Conservation (phyloP, 345 rosid species). For the Euclidium syriacum region DNA sequence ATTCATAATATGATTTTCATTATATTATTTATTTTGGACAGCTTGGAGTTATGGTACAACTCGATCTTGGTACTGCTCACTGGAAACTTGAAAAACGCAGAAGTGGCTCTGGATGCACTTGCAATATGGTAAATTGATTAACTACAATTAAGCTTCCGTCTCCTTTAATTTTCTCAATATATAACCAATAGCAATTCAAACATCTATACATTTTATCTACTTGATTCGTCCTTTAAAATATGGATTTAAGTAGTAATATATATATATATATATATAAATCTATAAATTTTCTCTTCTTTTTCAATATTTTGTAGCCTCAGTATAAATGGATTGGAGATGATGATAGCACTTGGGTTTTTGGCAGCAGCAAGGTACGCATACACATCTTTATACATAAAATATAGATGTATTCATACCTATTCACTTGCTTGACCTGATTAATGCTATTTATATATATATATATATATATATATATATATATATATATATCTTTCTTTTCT, state of each 20-base stretch:
- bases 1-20: background rate
- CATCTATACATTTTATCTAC: background rate
- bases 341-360: constrained; percentile 74
- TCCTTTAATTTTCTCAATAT: background rate
- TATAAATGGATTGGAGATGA: constrained; percentile 76
- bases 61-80: constrained; percentile 62
- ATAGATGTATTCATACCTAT: background rate
- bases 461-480: background rate
- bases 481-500: background rate
- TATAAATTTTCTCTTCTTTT: background rate
- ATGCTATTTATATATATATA: background rate
- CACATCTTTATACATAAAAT: too few relatives aligned
- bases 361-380: constrained; percentile 60
- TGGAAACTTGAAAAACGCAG: constrained; percentile 61
- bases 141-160: background rate
- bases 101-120: constrained; percentile 71
- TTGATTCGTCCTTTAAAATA: background rate
- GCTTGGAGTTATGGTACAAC: constrained; percentile 87
- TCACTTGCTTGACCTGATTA: background rate
- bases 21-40: constrained; percentile 16
- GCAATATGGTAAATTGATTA: constrained; percentile 59
- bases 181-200: background rate
- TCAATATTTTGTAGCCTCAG: constrained; percentile 41
- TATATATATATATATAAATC: background rate
- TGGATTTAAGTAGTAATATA: background rate